A percentile compares a stretch with the other conserved stretches of the same genome.
phyloP scores from a whole-genome alignment of 148 eudicot species.

The Fagopyrum tataricum region DNA sequence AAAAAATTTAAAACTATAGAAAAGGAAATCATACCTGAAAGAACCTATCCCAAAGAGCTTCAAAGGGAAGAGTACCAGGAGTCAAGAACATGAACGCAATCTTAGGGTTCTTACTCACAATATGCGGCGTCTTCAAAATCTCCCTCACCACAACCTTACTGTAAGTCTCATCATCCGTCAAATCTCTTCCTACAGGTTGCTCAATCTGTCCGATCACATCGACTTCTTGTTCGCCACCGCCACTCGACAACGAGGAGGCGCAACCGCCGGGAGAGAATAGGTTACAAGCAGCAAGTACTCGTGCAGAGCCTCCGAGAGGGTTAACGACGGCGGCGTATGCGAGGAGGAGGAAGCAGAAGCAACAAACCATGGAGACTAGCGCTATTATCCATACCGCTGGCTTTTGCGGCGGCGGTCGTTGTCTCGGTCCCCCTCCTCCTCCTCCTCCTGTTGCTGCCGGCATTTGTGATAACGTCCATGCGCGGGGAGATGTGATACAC shows the following conservation, averaged over 20 bases:
- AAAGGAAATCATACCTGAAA: constrained; percentile 4
- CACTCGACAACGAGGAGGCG: not conserved
- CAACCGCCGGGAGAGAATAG: constrained; percentile 4
- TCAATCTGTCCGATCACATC: not conserved
- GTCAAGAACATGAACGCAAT: constrained; percentile 15
- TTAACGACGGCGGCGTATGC: not conserved
- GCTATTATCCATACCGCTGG: constrained; percentile 6
- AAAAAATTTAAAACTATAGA: too few relatives aligned
- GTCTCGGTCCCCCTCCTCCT: not conserved
- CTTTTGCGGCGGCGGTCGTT: not conserved
- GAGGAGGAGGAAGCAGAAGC: constrained; percentile 9
- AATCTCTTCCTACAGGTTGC: not conserved
- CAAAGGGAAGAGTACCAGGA: constrained; percentile 10
- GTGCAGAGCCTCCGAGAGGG: not conserved
- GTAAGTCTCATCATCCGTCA: constrained; percentile 11
- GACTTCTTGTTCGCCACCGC: not conserved
- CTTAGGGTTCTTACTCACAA: not conserved
- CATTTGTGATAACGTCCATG: not conserved
- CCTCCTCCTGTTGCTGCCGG: not conserved
- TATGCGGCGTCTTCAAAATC: not conserved
- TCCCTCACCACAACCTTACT: constrained; percentile 12
- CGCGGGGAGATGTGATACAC: not conserved
- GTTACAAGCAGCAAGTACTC: constrained; percentile 10
- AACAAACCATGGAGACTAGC: not conserved
- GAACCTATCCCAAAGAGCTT: constrained; percentile 2